These are phyloP conservation scores for Aureobasidium mangrovei DNA, from an alignment of 2,329 filamentous ascomycete genomes.

Conservation along the genomic window DNA sequence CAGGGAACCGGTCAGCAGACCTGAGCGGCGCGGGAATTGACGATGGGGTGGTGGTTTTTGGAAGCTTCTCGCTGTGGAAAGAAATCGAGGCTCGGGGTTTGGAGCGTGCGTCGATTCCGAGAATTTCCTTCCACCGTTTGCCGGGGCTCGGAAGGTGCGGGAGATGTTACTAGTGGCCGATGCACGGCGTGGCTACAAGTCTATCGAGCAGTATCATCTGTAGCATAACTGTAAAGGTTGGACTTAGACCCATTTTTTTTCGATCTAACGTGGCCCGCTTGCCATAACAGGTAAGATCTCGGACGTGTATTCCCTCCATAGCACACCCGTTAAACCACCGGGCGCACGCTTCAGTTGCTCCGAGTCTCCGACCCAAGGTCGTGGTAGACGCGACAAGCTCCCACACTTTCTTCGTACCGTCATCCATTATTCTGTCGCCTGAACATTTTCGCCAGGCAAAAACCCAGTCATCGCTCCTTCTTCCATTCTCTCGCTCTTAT, in stretches of 20 bases:
- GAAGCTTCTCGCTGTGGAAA: slow-evolving; percentile 7
- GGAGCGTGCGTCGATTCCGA: neutral
- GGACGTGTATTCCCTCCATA: neutral
- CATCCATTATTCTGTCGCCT: slow-evolving; percentile 13
- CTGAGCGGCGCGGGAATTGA: slow-evolving; percentile 4
- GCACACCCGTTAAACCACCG: neutral
- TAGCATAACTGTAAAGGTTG: neutral
- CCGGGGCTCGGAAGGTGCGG: neutral
- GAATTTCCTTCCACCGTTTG: slow-evolving; percentile 7
- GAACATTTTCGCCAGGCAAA: slow-evolving; percentile 13
- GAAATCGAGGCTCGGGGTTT: neutral
- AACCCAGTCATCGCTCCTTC: slow-evolving; percentile 7
- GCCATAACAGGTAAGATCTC: no score
- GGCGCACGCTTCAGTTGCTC: slow-evolving; percentile 8
- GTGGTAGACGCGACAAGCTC: slow-evolving; percentile 4
- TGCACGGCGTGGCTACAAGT: slow-evolving; percentile 1
- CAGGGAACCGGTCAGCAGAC: slow-evolving; percentile 9
- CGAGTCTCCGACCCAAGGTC: slow-evolving; percentile 6
- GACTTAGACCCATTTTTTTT: neutral
- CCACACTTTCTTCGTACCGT: slow-evolving; percentile 4
- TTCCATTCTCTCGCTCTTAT: slow-evolving; percentile 12
- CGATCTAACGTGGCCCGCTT: no score
- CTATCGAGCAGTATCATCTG: neutral
- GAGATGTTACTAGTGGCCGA: slow-evolving; percentile 5
- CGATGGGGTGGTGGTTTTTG: neutral